A percentile compares a stretch with the other conserved stretches of the same genome.
These are phyloP conservation scores for Paracoccidioides lutzii DNA, from an alignment of 2,329 filamentous ascomycete genomes.

Conservation along the genomic window DNA sequence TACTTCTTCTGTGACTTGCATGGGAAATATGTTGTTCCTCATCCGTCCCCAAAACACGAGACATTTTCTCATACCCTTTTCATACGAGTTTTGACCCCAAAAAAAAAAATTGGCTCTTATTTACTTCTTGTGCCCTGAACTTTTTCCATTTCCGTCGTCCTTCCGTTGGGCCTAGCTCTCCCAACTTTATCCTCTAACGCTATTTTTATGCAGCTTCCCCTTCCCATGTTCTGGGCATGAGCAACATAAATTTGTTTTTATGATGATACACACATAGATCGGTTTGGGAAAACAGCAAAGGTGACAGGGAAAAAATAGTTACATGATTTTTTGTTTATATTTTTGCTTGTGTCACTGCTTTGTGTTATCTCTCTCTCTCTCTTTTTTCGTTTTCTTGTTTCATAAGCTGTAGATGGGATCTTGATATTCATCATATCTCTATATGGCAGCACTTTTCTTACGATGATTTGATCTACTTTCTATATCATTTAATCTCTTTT, in stretches of 20 bases:
- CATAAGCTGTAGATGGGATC: neutral
- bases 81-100: neutral
- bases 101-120: neutral
- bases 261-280: conserved; percentile 1
- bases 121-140: neutral
- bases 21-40: neutral
- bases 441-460: too few species aligned
- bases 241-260: neutral
- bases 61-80: neutral
- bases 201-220: neutral
- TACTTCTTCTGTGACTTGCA: neutral
- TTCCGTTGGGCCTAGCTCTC: neutral
- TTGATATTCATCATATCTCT: too few species aligned
- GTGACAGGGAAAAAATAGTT: neutral
- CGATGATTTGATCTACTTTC: too few species aligned
- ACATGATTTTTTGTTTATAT: neutral
- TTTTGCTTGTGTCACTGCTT: neutral
- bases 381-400: too few species aligned
- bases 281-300: neutral
- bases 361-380: neutral
- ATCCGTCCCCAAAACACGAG: neutral
- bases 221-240: neutral
- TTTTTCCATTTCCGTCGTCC: neutral
- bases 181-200: neutral
- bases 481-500: too few species aligned